phyloP scores from a whole-genome alignment of 345 rosid genomes.

The Euphorbia peplus region DNA sequence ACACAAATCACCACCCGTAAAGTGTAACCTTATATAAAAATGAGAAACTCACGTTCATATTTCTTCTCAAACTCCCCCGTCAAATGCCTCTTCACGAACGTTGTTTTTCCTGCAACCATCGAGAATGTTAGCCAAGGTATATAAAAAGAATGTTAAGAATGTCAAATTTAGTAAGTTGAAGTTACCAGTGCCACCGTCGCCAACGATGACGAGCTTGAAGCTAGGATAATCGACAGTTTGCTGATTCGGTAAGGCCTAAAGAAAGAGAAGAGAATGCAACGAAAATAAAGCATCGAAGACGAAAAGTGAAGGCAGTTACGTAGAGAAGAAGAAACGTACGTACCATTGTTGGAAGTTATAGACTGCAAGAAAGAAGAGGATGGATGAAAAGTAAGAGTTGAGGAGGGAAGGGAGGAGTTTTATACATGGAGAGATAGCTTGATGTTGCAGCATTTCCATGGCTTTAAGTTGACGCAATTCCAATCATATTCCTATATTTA shows the following conservation, averaged over 20 bases:
- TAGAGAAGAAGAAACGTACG: not conserved
- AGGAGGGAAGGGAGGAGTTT: slow-evolving; percentile 9
- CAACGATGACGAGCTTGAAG: slow-evolving; percentile 94
- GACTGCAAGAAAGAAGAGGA: not conserved
- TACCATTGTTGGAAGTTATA: slow-evolving; percentile 20
- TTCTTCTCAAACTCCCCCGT: slow-evolving; percentile 97
- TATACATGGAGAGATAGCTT: slow-evolving; percentile 23
- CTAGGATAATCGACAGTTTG: slow-evolving; percentile 48
- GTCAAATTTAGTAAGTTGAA: not conserved
- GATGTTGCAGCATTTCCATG: slow-evolving; percentile 9
- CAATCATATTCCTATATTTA: too few relatives aligned
- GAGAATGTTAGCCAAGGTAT: too few relatives aligned
- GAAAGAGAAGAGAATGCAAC: not conserved
- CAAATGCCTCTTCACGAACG: slow-evolving; percentile 86
- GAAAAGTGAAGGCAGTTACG: not conserved
- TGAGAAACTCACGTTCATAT: slow-evolving; percentile 68
- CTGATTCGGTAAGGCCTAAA: slow-evolving; percentile 41
- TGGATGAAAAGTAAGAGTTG: not conserved
- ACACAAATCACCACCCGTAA: not conserved
- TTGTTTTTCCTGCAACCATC: slow-evolving; percentile 59
- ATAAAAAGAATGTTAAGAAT: not conserved
- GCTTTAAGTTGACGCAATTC: slow-evolving; percentile 15
- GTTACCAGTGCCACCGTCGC: slow-evolving; percentile 93
- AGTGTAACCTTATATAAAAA: not conserved
- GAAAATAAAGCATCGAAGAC: not conserved